Evolutionary conservation across 345 rosid species (phyloP), one percentile per base, ranked within the genome.

Genomic region (Aquilaria malaccensis): DNA sequence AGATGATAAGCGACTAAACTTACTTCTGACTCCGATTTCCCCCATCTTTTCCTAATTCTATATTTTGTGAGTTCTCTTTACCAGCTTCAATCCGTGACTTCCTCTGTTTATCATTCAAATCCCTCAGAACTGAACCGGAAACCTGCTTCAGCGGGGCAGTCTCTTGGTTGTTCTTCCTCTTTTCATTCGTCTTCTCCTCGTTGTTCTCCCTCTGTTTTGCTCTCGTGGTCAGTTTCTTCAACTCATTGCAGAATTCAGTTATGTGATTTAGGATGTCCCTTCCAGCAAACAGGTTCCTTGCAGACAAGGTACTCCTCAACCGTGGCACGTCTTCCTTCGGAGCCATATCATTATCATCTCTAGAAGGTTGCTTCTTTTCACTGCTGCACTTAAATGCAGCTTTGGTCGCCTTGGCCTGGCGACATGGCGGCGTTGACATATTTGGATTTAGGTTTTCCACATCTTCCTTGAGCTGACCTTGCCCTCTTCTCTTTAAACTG

Each of bases 271-370:
- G 65, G 67, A 90, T 82, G 62, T 88, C 94, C 67, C 72, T 84
- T n/a, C 97, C 95, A 0, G 81, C 86, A 47, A 90, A 90, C 67
- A 94, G 75, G 65, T 90, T 90, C 71, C 87, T 83, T 0, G 96
- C 88, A 12, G 99, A 94, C 14, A 83, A 69, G 7, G 89, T 89
- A 76, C 79, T 79, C 73, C 85, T 89, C 29, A 94, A 71, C 67
- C 67, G 69, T 6, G 88, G 85, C 11, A 50, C 30, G 31, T 79
- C 83, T 46, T 85, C 73, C 32, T 60, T 70, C 50, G 52, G 72
- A 13, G 63, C 33, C 15, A 50, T 65, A 46, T 70, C 78, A 31
- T 78, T 70, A 37, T 37, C 43, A 37, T 37, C 43, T 9, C 43
- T 37, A 5, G 41, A 30, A 45, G 70, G 57, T 71, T 65, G 80